A percentile compares a stretch with the other conserved stretches of the same genome.
phyloP scores from a whole-genome alignment of 1,284 basidiomycete species.

The Heterobasidion parviporum region DNA sequence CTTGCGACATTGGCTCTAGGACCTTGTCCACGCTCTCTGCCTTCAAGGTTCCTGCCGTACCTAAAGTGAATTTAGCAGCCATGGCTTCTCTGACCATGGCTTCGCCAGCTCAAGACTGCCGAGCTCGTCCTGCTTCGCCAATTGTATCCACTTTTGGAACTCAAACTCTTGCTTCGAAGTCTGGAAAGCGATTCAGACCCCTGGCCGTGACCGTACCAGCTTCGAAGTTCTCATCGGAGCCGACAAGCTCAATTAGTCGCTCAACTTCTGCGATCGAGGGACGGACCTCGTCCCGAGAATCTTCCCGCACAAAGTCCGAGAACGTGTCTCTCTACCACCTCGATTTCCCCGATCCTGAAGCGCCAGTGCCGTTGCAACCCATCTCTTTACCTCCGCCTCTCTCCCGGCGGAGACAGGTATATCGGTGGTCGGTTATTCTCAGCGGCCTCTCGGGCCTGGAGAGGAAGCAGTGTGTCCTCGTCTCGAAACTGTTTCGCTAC shows the following conservation, averaged over 20 bases:
- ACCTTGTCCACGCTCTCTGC: not conserved
- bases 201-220: conserved; percentile 18
- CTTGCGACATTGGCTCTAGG: no score
- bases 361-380: conserved; percentile 2
- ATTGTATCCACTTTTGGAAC: not conserved
- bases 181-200: conserved; percentile 27
- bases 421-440: conserved; percentile 47
- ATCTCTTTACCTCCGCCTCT: conserved; percentile 50
- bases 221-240: not conserved
- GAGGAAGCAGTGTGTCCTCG: conserved; percentile 33
- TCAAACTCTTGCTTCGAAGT: not conserved
- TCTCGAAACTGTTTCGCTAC: conserved; percentile 57
- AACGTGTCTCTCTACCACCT: no score
- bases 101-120: no score
- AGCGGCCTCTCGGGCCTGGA: conserved; percentile 35
- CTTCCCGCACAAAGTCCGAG: no score
- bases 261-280: no score
- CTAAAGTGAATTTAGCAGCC: not conserved
- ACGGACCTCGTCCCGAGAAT: no score
- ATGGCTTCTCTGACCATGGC: no score
- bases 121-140: not conserved
- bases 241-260: no score
- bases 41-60: not conserved
- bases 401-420: conserved; percentile 45
- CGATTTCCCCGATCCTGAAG: no score